Percentiles rank a stretch among this genome's conserved stretches.
These are phyloP conservation scores for Scenedesmus sp. DNA, from an alignment of 163 green algal genomes.

Conservation along the genomic window DNA sequence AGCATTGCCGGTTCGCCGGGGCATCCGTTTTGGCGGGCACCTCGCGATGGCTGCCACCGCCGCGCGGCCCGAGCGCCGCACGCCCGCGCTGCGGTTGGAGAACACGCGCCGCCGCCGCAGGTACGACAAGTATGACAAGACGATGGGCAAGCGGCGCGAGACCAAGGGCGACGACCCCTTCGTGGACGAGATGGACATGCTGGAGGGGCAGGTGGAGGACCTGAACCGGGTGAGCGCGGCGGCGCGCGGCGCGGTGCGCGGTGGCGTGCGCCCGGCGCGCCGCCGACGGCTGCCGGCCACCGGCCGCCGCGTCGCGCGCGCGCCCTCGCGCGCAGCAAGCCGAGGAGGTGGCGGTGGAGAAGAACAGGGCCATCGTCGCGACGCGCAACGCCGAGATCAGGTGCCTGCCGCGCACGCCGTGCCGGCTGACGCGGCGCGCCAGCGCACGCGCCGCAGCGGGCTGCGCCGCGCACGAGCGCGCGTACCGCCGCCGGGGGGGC, in stretches of 20 bases:
- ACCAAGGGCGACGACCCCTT: conserved; percentile 58
- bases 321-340: conserved; percentile 28
- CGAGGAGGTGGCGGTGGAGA: conserved; percentile 22
- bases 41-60: background rate
- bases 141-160: conserved; percentile 41
- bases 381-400: conserved; percentile 44
- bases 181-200: conserved; percentile 53
- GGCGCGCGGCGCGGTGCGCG: background rate
- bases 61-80: background rate
- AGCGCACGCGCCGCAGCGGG: background rate
- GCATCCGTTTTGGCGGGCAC: too few relatives aligned
- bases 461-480: background rate
- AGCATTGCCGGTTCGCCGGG: too few relatives aligned
- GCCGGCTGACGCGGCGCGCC: background rate
- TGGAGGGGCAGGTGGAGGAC: conserved; percentile 56
- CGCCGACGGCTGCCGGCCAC: background rate
- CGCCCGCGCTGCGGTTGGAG: background rate
- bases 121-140: conserved; percentile 65
- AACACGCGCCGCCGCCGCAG: too few relatives aligned
- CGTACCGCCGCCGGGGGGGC: too few relatives aligned
- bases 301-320: background rate
- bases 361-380: conserved; percentile 42
- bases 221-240: conserved; percentile 50
- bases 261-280: background rate
- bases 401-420: background rate